Conservation (phyloP, 805 yeast genomes). For the Candida piceae region DNA sequence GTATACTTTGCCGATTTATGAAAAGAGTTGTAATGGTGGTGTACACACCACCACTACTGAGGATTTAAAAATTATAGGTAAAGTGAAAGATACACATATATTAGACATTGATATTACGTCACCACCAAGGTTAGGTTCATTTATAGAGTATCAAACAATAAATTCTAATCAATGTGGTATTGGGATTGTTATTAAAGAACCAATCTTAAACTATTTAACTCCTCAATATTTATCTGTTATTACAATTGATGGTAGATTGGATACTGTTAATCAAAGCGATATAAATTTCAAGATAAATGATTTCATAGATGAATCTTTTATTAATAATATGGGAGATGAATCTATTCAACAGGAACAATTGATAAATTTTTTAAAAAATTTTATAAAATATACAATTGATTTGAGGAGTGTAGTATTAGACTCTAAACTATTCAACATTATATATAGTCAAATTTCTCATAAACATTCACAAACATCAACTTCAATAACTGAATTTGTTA, state of each 20-base stretch:
- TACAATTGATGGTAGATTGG: not conserved
- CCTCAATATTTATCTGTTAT: slow-evolving; percentile 5
- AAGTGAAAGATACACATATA: no score
- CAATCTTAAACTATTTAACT: slow-evolving; percentile 4
- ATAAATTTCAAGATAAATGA: slow-evolving; percentile 6
- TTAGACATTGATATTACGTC: not conserved
- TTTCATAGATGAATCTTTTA: no score
- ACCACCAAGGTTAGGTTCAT: slow-evolving; percentile 5
- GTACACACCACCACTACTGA: no score
- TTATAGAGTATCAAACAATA: slow-evolving; percentile 7
- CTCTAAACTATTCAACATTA: not conserved
- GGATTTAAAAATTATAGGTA: no score
- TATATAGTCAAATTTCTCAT: not conserved
- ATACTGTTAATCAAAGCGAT: slow-evolving; percentile 4
- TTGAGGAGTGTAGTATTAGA: not conserved
- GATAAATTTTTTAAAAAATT: no score
- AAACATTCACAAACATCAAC: not conserved
- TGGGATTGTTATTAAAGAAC: slow-evolving; percentile 5
- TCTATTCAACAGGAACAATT: no score
- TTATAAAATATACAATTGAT: not conserved
- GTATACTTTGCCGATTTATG: not conserved
- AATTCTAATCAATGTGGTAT: not conserved
- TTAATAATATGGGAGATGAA: no score
- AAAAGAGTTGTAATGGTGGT: not conserved
- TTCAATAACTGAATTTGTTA: not conserved